Evolutionary conservation across 140 eudicot genomes (phyloP).

Genomic region (Bidens hawaiensis): DNA sequence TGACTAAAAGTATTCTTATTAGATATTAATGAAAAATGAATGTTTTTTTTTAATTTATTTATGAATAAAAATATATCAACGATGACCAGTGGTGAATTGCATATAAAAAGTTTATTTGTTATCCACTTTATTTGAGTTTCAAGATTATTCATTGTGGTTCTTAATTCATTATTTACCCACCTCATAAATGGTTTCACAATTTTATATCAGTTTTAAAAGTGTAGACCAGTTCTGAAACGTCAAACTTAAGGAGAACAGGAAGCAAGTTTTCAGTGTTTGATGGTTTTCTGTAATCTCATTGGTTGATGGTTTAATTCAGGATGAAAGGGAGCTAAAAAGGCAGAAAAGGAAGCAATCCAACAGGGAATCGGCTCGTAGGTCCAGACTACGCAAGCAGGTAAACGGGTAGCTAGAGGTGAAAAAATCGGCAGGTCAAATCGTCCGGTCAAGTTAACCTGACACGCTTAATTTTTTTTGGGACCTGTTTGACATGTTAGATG

Average conservation of each 20-base stretch:
- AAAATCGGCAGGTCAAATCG: not conserved
- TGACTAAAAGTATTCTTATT: not conserved
- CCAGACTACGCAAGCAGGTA: constrained; percentile 44
- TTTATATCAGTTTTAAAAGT: not conserved
- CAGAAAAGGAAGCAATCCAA: constrained; percentile 42
- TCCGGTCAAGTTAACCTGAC: not conserved
- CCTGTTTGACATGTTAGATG: not conserved
- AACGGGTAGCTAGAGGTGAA: not conserved
- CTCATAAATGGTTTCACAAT: not conserved
- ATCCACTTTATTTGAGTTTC: not conserved
- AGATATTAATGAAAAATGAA: no score
- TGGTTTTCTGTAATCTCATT: not conserved
- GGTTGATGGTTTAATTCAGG: constrained; percentile 26
- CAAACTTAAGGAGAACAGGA: not conserved
- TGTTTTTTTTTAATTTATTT: no score
- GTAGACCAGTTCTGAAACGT: not conserved
- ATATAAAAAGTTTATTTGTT: not conserved
- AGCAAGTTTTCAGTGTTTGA: no score
- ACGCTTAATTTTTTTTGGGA: not conserved
- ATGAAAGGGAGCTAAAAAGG: constrained; percentile 35
- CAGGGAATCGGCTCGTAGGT: constrained; percentile 43
- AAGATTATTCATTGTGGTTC: not conserved
- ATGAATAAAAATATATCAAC: not conserved
- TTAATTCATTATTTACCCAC: not conserved
- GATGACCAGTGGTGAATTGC: not conserved